A percentile compares a stretch with the other conserved stretches of the same genome.
phyloP scores from a whole-genome alignment of 805 yeast genomes.

The Wickerhamomyces rabaulensis region DNA sequence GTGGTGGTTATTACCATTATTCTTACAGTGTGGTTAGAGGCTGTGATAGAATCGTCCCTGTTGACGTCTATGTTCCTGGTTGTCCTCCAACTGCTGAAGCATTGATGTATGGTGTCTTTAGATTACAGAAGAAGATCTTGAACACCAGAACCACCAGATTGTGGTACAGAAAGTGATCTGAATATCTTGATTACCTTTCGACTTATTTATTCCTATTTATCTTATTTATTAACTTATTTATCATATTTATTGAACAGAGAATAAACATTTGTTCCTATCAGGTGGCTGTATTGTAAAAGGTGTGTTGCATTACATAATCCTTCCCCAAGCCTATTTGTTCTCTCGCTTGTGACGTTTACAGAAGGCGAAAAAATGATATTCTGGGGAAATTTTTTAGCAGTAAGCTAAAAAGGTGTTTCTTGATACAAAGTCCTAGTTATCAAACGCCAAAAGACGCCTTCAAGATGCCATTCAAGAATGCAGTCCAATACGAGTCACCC shows the following conservation, averaged over 20 bases:
- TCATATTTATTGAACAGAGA: background rate
- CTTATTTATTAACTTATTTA: slow-evolving; percentile 4
- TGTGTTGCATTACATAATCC: too few relatives aligned
- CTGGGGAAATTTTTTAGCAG: too few relatives aligned
- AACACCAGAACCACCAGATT: slow-evolving; percentile 72
- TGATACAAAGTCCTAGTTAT: too few relatives aligned
- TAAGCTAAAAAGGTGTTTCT: too few relatives aligned
- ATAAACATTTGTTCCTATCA: too few relatives aligned
- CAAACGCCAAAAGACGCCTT: too few relatives aligned
- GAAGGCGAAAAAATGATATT: too few relatives aligned
- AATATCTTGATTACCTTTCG: background rate
- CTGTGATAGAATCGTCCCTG: slow-evolving; percentile 84
- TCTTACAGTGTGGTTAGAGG: slow-evolving; percentile 87
- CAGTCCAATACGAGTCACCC: background rate
- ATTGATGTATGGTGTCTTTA: slow-evolving; percentile 84
- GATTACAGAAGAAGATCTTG: slow-evolving; percentile 86
- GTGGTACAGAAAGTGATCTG: slow-evolving; percentile 64
- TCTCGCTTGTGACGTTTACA: too few relatives aligned
- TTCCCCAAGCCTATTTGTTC: too few relatives aligned
- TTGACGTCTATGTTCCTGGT: slow-evolving; percentile 87
- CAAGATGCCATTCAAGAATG: background rate
- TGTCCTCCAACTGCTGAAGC: slow-evolving; percentile 93
- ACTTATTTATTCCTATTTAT: slow-evolving; percentile 1
- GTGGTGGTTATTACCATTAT: slow-evolving; percentile 90
- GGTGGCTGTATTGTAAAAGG: too few relatives aligned